A percentile compares a stretch with the other conserved stretches of the same genome.
phyloP scores from a whole-genome alignment of 1,284 basidiomycete genomes.

The Anthracocystis panici-leucophaei region DNA sequence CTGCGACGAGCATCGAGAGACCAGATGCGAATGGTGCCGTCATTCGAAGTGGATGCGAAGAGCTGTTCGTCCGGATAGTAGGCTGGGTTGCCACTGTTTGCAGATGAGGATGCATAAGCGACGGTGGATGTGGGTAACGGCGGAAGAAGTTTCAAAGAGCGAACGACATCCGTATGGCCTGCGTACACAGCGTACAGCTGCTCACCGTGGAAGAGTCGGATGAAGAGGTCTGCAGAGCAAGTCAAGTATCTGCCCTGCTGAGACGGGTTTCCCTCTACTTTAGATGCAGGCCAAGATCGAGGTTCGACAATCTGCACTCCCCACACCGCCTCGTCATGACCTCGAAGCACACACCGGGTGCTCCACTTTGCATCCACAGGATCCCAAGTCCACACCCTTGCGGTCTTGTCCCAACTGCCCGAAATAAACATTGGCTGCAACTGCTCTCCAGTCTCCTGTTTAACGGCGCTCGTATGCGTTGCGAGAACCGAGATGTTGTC shows the following conservation, averaged over 20 bases:
- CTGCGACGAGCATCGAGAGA: conserved; percentile 40
- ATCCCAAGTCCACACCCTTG: conserved; percentile 36
- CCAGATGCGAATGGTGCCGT: conserved; percentile 45
- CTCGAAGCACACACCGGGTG: conserved; percentile 27
- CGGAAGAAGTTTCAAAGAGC: conserved; percentile 30
- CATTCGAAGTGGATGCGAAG: conserved; percentile 47
- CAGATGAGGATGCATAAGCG: no score
- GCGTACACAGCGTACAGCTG: conserved; percentile 40
- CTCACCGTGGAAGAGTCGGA: conserved; percentile 53
- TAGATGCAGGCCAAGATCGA: conserved; percentile 7
- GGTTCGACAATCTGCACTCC: conserved; percentile 44
- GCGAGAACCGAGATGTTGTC: conserved; percentile 51
- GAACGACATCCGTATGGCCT: conserved; percentile 55
- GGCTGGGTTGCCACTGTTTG: background rate
- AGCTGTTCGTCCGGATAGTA: conserved; percentile 25
- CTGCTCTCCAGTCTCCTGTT: background rate
- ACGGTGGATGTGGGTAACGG: background rate
- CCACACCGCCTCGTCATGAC: conserved; percentile 55
- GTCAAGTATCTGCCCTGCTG: conserved; percentile 47
- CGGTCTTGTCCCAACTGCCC: conserved; percentile 54
- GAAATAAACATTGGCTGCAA: conserved; percentile 33
- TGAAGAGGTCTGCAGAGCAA: conserved; percentile 52
- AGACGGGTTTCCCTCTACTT: background rate
- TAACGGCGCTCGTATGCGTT: background rate
- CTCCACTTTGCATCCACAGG: conserved; percentile 28